Base-by-base conservation (phyloP, 2,329 filamentous ascomycete genomes). In the Leptographium flavum region DNA sequence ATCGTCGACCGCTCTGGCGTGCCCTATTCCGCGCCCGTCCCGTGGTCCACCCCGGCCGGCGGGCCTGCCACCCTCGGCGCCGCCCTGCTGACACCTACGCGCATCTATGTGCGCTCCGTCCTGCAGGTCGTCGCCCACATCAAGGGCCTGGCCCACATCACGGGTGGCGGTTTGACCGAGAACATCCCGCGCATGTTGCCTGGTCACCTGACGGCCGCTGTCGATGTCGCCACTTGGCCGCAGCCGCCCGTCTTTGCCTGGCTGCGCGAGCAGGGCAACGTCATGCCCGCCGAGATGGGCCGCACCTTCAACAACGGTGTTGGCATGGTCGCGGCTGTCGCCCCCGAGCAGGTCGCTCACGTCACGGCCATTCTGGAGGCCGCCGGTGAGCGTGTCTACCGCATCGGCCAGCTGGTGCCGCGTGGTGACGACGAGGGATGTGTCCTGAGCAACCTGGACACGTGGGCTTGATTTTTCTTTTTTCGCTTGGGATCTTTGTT, bases 141-240 rank as follows among this genome's bases (percentile, higher is more conserved):
- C 61, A 94, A 94, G 67, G 92, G 92, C 44, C 83, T 96, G 62
- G 84, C 92, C 11, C 92, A 98, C 65, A 96, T 98, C 66, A 98
- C 92, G 0, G 92, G 92, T 42, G 92, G 92, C 49, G 92, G 92
- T 11, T 74, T 98, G 19, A 71, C 82, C 17, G 92, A 98, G 65
- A 98, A 98, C 62, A 82, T 98, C 23, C 92, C 92, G 27, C 81
- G 92, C 52, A 94, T 94, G 83, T 72, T 98, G 17, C 92, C 92
- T 2, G 63, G 73, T 30, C 69, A 79, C 39, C 75, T 98, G 6
- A 75, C 83, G 2, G 90, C 87, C 2, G 77, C 87, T 58, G 79
- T 98, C 45, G 83, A 94, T 56, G 83, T 83, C 39, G 67, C 70
- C 36, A 65, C 74, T 1, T 98, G 88, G 87, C 61, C 76, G 23